Conservation (phyloP, 78 protist genomes). For the Chrysochromulina parva region DNA sequence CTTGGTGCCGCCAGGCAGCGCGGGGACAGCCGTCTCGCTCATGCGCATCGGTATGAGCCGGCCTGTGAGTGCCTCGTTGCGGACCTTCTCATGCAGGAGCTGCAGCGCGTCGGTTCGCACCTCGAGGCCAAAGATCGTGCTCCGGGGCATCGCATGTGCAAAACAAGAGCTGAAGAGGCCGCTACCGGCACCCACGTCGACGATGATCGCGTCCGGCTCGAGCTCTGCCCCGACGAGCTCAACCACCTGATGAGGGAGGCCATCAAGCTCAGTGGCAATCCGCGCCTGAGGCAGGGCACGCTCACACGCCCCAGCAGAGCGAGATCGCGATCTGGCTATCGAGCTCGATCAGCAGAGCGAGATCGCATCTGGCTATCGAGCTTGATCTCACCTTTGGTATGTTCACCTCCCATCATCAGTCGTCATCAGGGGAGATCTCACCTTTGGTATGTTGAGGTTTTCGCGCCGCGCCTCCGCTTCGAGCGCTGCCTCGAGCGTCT, state of each 20-base stretch:
- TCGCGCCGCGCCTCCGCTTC: not conserved
- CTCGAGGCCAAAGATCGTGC: not conserved
- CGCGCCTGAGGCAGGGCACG: too few species aligned
- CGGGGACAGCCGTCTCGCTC: not conserved
- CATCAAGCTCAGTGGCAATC: too few species aligned
- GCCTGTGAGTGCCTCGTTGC: not conserved
- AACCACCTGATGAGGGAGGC: too few species aligned
- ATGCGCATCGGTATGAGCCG: not conserved
- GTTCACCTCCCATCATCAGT: too few species aligned
- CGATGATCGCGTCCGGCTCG: not conserved
- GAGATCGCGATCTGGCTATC: too few species aligned
- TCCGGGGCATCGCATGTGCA: not conserved
- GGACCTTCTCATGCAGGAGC: too few species aligned
- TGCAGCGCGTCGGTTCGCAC: too few species aligned
- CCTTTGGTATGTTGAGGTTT: not conserved
- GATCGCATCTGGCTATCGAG: too few species aligned
- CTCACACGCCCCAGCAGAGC: too few species aligned
- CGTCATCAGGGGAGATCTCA: too few species aligned
- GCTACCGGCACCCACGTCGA: conserved; percentile 5
- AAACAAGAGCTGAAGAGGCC: not conserved
- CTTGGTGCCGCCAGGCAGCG: not conserved
- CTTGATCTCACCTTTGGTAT: too few species aligned
- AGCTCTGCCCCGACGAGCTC: not conserved
- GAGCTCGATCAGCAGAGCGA: too few species aligned
- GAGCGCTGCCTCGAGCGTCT: not conserved